A percentile compares a stretch with the other conserved stretches of the same genome.
phyloP scores from a whole-genome alignment of 441 rosid species.

The Lepidium campestre region DNA sequence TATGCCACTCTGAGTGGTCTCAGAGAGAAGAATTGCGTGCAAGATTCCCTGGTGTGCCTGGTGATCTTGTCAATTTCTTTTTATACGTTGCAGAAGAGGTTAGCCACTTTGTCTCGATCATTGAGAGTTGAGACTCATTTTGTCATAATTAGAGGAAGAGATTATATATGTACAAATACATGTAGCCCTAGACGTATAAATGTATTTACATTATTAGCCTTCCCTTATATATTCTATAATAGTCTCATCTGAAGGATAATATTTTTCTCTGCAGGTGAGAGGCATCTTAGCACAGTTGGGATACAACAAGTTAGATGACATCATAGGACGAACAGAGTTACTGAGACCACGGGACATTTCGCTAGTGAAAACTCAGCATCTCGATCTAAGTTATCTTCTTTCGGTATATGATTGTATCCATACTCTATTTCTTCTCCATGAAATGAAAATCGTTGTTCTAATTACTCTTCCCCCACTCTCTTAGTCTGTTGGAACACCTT shows the following conservation, averaged over 20 bases:
- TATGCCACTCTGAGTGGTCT: constrained; percentile 13
- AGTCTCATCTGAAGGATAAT: constrained; percentile 1
- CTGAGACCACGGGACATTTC: constrained; percentile 84
- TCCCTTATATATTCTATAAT: too few relatives aligned
- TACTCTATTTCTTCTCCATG: not conserved
- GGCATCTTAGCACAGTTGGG: constrained; percentile 92
- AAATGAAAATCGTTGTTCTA: not conserved
- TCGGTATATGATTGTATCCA: constrained; percentile 36
- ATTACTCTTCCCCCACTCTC: not conserved
- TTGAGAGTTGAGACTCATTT: not conserved
- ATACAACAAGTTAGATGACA: constrained; percentile 80
- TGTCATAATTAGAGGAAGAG: too few relatives aligned
- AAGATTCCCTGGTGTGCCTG: constrained; percentile 98
- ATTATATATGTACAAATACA: too few relatives aligned
- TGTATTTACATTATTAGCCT: too few relatives aligned
- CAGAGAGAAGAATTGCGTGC: constrained; percentile 99
- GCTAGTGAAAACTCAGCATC: constrained; percentile 94
- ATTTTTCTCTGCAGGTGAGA: constrained; percentile 52
- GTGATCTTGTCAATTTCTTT: constrained; percentile 95
- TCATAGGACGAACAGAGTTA: constrained; percentile 80
- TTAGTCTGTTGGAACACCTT: constrained; percentile 79
- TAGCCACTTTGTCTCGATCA: constrained; percentile 16
- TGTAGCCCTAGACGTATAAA: too few relatives aligned
- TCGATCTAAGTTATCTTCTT: constrained; percentile 74
- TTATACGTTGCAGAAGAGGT: constrained; percentile 99